Conservation (phyloP, 208 protist genomes). For the Zelonia costaricensis region DNA sequence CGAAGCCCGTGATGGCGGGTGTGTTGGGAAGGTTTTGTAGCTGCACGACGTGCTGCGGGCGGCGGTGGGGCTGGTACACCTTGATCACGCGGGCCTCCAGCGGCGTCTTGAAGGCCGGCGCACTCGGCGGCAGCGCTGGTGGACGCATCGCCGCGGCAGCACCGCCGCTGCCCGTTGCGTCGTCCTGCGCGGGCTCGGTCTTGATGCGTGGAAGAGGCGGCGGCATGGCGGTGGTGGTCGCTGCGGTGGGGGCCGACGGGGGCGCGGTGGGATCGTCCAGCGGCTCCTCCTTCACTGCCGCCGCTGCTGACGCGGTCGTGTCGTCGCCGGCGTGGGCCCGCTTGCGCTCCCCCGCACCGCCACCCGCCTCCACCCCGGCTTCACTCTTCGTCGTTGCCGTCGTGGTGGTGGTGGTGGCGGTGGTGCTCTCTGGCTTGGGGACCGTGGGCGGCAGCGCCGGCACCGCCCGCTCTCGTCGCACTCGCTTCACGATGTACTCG, state of each 20-base stretch:
- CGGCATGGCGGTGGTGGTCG: conserved; percentile 8
- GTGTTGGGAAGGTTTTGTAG: conserved; percentile 74
- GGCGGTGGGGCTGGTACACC: conserved; percentile 60
- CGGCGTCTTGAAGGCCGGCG: conserved; percentile 7
- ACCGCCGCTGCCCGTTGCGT: conserved; percentile 1
- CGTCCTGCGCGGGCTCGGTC: conserved; percentile 11
- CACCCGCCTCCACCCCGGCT: too few relatives aligned
- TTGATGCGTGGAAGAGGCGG: conserved; percentile 25
- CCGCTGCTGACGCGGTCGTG: not conserved
- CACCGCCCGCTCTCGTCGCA: conserved; percentile 34
- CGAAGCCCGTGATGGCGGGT: conserved; percentile 55
- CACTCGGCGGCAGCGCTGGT: not conserved
- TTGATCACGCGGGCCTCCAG: conserved; percentile 41
- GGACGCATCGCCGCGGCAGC: conserved; percentile 10
- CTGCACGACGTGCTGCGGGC: conserved; percentile 54
- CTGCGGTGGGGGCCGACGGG: not conserved
- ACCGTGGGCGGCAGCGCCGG: conserved; percentile 4
- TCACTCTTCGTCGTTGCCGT: conserved; percentile 2
- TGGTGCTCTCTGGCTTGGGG: too few relatives aligned
- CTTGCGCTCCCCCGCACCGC: conserved; percentile 20
- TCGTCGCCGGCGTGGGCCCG: conserved; percentile 15
- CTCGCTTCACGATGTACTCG: conserved; percentile 73
- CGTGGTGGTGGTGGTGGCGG: too few relatives aligned
- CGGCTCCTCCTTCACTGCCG: conserved; percentile 20
- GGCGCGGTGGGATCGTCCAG: conserved; percentile 11